Conservation (phyloP, 345 rosid species). For the Clarkia xantiana region DNA sequence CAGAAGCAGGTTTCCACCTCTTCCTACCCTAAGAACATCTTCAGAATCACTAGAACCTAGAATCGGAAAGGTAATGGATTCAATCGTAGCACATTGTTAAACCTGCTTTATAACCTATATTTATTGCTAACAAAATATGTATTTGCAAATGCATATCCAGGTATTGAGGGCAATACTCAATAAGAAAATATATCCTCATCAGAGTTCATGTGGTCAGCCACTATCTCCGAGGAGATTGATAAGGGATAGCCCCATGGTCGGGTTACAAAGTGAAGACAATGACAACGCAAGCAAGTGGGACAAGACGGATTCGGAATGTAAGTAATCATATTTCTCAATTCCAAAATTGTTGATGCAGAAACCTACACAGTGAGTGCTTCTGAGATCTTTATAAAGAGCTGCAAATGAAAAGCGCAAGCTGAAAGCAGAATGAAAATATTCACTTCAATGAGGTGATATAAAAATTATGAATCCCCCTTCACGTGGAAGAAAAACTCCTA, state of each 20-base stretch:
- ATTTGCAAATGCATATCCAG: conserved; percentile 13
- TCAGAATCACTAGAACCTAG: conserved; percentile 25
- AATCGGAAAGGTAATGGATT: no score
- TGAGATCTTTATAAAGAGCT: no score
- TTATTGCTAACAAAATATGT: neutral
- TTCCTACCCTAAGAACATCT: conserved; percentile 40
- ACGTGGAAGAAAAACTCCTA: no score
- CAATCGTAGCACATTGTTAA: neutral
- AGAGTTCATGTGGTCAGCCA: conserved; percentile 20
- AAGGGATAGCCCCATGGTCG: conserved; percentile 13
- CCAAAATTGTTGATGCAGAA: no score
- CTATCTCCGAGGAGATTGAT: conserved; percentile 22
- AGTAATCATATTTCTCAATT: conserved; percentile 10
- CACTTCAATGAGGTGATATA: no score
- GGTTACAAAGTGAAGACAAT: conserved; percentile 12
- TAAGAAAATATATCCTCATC: conserved; percentile 53
- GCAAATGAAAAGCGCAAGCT: no score
- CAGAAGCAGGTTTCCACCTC: no score
- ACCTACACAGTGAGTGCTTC: no score
- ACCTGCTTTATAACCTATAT: neutral
- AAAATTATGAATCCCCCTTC: no score
- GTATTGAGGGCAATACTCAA: conserved; percentile 46
- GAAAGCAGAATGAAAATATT: no score
- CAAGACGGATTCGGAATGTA: conserved; percentile 80
- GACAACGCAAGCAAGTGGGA: conserved; percentile 52